Base-by-base conservation (phyloP, 352 stramenopile species). In the Phytophthora uliginosa region DNA sequence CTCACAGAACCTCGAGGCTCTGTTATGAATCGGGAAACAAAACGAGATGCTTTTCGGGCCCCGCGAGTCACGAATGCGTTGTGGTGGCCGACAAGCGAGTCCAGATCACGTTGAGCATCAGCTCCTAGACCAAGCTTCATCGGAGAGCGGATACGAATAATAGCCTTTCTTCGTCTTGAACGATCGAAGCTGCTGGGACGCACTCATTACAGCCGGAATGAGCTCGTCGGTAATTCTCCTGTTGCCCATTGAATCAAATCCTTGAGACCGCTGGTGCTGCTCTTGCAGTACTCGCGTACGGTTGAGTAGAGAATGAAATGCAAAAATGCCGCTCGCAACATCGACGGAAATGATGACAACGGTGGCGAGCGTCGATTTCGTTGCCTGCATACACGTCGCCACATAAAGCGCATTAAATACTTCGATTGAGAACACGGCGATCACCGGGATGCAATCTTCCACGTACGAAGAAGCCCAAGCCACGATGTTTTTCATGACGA, bases 401-500 rank as follows among this genome's bases (percentile, higher is more conserved):
- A 72, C 54, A 52, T 79, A 82, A 0, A 82, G 52, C 10, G 72
- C 61, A n/a, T 77, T 76, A 26, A 79, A 82, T 0, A 82, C 71
- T 26, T 82, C 71, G 34, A 82, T 73, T 1, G 73, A 71, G 28
- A 79, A 75, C 17, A 83, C 66, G 1, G 66, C 57, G 2, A 66
- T 63, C 6, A 73, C 66, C 2, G 71, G 71, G 6, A 82, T 38
- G 22, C 64, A 69, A n/a, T 82, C 71, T 52, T 73, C 64, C 17
- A 76, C 57, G 3, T 72, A 64, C 2, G 34, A 36, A 7, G 45
- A 68, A 10, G 59, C 60, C 20, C 62, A 63, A 1, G 71, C 75
- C 1, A 76, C 59, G 4, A 74, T 26, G 40, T 82, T 71, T 28
- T 77, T 74, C 52, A 76, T 63, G 7, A 70, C 12, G 6, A 76